Evolutionary conservation across 805 yeast genomes (phyloP), one percentile per base, ranked within the genome.

Genomic region (Teunomyces tritomae): DNA sequence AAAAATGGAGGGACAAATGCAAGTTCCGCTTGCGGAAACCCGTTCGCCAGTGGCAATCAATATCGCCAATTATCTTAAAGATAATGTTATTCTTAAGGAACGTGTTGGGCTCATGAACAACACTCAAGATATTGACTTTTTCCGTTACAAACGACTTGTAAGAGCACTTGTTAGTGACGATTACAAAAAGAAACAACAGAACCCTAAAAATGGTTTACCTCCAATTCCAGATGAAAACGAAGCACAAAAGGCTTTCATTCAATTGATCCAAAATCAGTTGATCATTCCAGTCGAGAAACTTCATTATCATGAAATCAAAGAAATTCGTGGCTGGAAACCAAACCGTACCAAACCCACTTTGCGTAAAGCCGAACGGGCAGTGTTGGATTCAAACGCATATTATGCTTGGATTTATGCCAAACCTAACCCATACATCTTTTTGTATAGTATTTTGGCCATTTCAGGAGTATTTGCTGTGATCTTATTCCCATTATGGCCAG

Each of bases 401-500:
- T 89, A 81, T 61, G 82, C 83, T 39, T 94, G 98, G 98, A 74
- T 81, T 46, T 90, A 83, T 69, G 80, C 79, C 49, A 86, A 87
- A 43, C 83, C 87, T 26, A 85, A 82, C 57, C 85, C 90, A 43
- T 79, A 65, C 54, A 80, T 87, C 49, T 62, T 81, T 40, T 63
- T 82, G 37, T 83, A 83, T 57, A 85, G 88, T 6, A 77, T 84
- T 2, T 74, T 87, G 54, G 84, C 86, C 26, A 68, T 92, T 16
- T 80, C 78, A 5, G 85, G 80, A 17, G 76, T 86, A 3, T 81
- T 86, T 55, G 74, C 80, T 1, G 63, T 85, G 28, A 82, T 87
- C 30, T 71, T 87, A 59, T 94, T 89, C 83, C 99, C 98, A 53
- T 77, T 94, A 59, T 94, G 99, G 99, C 99, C 99, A 26, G 61